Evolutionary conservation across 179 eudicot species (phyloP).

Genomic region (Heliamphora pulchella): DNA sequence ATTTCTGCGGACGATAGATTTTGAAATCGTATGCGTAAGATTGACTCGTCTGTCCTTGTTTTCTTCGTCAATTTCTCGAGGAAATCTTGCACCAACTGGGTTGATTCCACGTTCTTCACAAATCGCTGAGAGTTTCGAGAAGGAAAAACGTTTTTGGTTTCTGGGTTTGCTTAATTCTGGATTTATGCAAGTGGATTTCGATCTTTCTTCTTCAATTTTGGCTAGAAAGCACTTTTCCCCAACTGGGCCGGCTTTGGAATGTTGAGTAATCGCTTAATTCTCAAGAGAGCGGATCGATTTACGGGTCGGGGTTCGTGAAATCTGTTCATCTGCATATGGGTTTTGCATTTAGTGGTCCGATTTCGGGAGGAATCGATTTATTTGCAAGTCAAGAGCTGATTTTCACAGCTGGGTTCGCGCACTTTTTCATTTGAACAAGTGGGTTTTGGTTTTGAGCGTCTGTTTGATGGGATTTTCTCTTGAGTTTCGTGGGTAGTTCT

Average conservation of each 20-base stretch:
- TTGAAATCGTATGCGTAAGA: background rate
- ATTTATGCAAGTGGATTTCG: constrained; percentile 8
- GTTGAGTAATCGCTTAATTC: background rate
- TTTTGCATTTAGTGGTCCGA: constrained; percentile 4
- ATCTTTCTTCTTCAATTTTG: background rate
- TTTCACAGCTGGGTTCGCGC: background rate
- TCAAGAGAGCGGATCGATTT: background rate
- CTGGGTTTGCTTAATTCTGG: constrained; percentile 11
- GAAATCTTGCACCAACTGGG: background rate
- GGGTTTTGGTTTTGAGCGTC: constrained; percentile 14
- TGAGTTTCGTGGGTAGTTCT: constrained; percentile 18
- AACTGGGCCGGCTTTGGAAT: background rate
- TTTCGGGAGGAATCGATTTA: background rate
- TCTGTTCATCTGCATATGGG: background rate
- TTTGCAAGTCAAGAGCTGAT: background rate
- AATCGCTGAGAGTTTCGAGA: background rate
- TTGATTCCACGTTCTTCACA: background rate
- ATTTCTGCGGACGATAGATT: background rate
- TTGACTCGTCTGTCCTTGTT: background rate
- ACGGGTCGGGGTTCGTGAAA: constrained; percentile 10
- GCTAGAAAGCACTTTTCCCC: background rate
- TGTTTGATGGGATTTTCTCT: constrained; percentile 12
- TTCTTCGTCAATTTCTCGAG: background rate
- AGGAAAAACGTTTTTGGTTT: background rate
- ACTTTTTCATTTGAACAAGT: background rate